A percentile compares a stretch with the other conserved stretches of the same genome.
phyloP scores from a whole-genome alignment of 768 basidiomycete genomes.

The Lactarius evosmus region DNA sequence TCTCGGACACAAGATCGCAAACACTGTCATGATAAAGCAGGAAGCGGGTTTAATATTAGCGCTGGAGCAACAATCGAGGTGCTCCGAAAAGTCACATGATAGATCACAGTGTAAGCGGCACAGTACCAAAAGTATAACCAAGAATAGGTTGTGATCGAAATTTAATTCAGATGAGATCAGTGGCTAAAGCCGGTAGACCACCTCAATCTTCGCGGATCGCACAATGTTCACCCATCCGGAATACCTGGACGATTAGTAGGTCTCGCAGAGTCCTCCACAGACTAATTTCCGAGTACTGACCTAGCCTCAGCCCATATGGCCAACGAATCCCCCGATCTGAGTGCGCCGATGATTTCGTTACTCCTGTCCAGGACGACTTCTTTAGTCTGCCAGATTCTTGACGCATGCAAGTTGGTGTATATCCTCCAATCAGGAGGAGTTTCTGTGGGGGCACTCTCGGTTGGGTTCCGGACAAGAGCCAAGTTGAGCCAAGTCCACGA shows the following conservation, averaged over 20 bases:
- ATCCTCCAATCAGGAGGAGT: background rate
- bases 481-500: slow-evolving; percentile 9
- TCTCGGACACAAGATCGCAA: background rate
- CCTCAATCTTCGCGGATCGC: slow-evolving; percentile 3
- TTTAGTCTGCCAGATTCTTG: background rate
- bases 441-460: background rate
- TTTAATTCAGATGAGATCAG: background rate
- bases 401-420: slow-evolving; percentile 1
- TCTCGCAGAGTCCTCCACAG: background rate
- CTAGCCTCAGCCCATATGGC: slow-evolving; percentile 1
- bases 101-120: background rate
- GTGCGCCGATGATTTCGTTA: background rate
- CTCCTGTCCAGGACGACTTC: slow-evolving; percentile 1
- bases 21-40: background rate
- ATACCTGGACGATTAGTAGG: background rate
- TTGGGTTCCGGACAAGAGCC: background rate
- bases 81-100: background rate
- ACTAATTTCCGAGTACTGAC: background rate
- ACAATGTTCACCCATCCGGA: slow-evolving; percentile 1
- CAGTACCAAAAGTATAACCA: background rate
- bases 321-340: background rate
- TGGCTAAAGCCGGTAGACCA: slow-evolving; percentile 1
- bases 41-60: background rate
- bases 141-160: background rate
- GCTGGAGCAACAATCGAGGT: background rate